These are phyloP conservation scores for Vitis labrusca DNA, from an alignment of 164 flowering plant species.

Conservation along the genomic window DNA sequence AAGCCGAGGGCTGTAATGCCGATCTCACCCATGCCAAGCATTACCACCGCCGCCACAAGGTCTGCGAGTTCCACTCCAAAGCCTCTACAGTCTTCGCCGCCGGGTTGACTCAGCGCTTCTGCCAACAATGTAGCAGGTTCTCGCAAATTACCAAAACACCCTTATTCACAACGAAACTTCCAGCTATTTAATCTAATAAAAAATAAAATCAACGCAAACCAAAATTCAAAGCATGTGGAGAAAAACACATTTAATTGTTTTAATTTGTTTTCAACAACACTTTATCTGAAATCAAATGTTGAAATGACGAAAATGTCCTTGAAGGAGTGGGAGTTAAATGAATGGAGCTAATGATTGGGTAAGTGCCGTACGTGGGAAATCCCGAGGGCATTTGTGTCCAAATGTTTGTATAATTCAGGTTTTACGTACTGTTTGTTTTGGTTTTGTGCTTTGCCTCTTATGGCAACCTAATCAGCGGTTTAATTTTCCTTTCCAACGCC, in stretches of 20 bases:
- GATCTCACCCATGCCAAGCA: slow-evolving; percentile 82
- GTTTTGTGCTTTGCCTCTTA: background rate
- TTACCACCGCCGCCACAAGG: slow-evolving; percentile 93
- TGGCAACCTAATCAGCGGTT: slow-evolving; percentile 30
- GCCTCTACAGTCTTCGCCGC: slow-evolving; percentile 73
- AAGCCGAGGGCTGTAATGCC: slow-evolving; percentile 85
- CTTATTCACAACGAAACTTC: slow-evolving; percentile 4
- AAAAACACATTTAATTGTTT: too few species aligned
- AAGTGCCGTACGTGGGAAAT: slow-evolving; percentile 11
- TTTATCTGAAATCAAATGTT: too few species aligned
- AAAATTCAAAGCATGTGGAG: too few species aligned
- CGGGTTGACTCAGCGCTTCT: slow-evolving; percentile 91
- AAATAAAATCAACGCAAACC: too few species aligned
- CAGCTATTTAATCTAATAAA: too few species aligned
- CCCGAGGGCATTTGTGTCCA: slow-evolving; percentile 27
- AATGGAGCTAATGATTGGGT: slow-evolving; percentile 16
- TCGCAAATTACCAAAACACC: slow-evolving; percentile 19
- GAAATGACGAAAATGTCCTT: slow-evolving; percentile 32
- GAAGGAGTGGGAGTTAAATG: too few species aligned
- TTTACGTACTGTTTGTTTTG: slow-evolving; percentile 1
- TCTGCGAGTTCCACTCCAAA: slow-evolving; percentile 96
- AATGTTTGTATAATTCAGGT: background rate
- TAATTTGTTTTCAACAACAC: too few species aligned
- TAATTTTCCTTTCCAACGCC: slow-evolving; percentile 18
- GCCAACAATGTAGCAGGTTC: slow-evolving; percentile 99